Percentiles rank a stretch among this genome's conserved stretches.
Conservation (phyloP, 805 yeast genomes). For the Blastobotrys peoriensis region DNA sequence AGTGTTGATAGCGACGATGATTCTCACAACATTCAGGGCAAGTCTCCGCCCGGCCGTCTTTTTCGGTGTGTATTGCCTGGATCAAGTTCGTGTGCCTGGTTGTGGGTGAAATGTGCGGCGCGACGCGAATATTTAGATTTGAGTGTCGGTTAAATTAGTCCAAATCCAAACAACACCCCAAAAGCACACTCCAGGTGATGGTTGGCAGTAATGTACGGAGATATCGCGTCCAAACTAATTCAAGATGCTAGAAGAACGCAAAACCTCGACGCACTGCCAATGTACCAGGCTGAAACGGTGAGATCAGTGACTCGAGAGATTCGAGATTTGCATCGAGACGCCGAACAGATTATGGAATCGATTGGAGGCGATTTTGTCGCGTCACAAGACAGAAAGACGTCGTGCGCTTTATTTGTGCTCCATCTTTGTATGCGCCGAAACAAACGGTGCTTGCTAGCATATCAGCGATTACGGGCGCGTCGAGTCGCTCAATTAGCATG, state of each 20-base stretch:
- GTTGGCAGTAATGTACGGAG: slow-evolving; percentile 71
- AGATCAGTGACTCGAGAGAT: slow-evolving; percentile 68
- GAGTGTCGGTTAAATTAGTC: too few relatives aligned
- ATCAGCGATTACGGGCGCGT: slow-evolving; percentile 65
- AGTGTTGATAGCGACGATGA: too few relatives aligned
- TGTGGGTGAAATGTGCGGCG: too few relatives aligned
- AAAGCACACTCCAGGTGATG: too few relatives aligned
- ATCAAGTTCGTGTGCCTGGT: too few relatives aligned
- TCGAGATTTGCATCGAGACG: slow-evolving; percentile 40
- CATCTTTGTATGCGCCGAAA: slow-evolving; percentile 78
- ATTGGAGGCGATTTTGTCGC: slow-evolving; percentile 17
- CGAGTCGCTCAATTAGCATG: slow-evolving; percentile 64
- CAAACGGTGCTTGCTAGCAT: slow-evolving; percentile 83
- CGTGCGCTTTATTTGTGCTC: slow-evolving; percentile 48
- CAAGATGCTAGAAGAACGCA: slow-evolving; percentile 78
- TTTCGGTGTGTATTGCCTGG: too few relatives aligned
- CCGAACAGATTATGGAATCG: slow-evolving; percentile 38
- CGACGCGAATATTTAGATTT: too few relatives aligned
- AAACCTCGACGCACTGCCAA: slow-evolving; percentile 57
- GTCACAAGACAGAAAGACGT: slow-evolving; percentile 27
- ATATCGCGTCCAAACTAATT: slow-evolving; percentile 72
- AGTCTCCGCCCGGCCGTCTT: too few relatives aligned
- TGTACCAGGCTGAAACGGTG: slow-evolving; percentile 66
- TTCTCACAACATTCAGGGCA: too few relatives aligned
- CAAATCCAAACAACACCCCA: too few relatives aligned